A percentile compares a stretch with the other conserved stretches of the same genome.
Evolutionary conservation across 2,329 filamentous ascomycete genomes (phyloP).

Genomic region (Aspergillus bombycis): DNA sequence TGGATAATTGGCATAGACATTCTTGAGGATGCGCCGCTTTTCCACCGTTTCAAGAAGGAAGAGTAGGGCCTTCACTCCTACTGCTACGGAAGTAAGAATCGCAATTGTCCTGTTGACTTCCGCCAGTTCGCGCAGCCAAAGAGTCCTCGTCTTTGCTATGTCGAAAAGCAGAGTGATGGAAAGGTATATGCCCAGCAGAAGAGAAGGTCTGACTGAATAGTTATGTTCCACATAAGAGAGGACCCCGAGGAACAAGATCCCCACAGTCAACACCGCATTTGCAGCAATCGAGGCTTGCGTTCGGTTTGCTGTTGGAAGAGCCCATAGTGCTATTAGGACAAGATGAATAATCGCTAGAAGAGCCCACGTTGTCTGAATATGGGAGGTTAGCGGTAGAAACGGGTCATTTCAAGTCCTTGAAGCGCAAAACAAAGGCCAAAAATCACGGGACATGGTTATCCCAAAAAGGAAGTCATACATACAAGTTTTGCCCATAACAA

Average conservation of each 20-base stretch:
- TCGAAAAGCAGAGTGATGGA: slow-evolving; percentile 51
- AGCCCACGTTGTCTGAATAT: slow-evolving; percentile 34
- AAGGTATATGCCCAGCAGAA: slow-evolving; percentile 53
- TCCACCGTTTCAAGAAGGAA: slow-evolving; percentile 50
- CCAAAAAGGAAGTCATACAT: slow-evolving; percentile 22
- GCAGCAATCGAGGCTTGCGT: slow-evolving; percentile 41
- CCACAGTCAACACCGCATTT: slow-evolving; percentile 34
- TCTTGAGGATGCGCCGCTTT: slow-evolving; percentile 47
- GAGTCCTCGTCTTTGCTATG: slow-evolving; percentile 48
- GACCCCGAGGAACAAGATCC: slow-evolving; percentile 36
- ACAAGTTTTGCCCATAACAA: slow-evolving; percentile 40
- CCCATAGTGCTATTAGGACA: slow-evolving; percentile 42
- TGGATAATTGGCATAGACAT: slow-evolving; percentile 45
- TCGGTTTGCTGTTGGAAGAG: slow-evolving; percentile 31
- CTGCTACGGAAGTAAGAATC: slow-evolving; percentile 44
- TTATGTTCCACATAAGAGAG: slow-evolving; percentile 54
- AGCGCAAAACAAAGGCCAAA: background rate
- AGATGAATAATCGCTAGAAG: slow-evolving; percentile 41
- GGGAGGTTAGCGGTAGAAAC: slow-evolving; percentile 9
- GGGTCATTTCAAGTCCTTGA: background rate
- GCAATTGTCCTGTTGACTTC: slow-evolving; percentile 43
- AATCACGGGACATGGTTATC: background rate
- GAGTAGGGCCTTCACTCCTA: slow-evolving; percentile 49
- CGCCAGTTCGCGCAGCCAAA: slow-evolving; percentile 41
- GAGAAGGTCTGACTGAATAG: slow-evolving; percentile 50